These are phyloP conservation scores for Symbiodinium pilosum DNA, from an alignment of 73 alveolate genomes.

Conservation along the genomic window DNA sequence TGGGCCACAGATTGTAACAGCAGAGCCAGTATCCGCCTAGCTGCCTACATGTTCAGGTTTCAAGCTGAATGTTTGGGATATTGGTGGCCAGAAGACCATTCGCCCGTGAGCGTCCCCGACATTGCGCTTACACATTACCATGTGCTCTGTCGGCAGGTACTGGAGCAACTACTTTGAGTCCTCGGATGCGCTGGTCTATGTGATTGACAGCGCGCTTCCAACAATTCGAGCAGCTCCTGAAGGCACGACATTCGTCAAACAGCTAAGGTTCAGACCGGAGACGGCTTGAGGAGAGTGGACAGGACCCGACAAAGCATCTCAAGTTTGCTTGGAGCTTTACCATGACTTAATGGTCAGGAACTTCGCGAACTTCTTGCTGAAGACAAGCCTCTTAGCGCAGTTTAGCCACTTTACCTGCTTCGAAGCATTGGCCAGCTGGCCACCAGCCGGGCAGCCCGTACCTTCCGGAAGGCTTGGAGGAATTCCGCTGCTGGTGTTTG, in stretches of 20 bases:
- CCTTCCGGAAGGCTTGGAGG: conserved; percentile 96
- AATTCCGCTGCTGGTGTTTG: conserved; percentile 96
- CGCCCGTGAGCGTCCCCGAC: conserved; percentile 96
- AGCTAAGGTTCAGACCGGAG: conserved; percentile 97
- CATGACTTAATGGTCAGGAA: neutral
- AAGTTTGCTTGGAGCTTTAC: conserved; percentile 30
- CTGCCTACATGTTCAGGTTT: conserved; percentile 98
- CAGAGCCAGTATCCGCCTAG: too few species aligned
- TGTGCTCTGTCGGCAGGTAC: conserved; percentile 92
- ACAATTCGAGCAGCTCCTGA: too few species aligned
- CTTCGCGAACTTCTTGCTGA: conserved; percentile 23
- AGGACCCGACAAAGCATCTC: neutral
- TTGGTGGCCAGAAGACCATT: conserved; percentile 99
- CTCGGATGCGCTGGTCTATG: conserved; percentile 97
- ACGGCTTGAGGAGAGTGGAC: conserved; percentile 97
- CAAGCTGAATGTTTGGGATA: conserved; percentile 99
- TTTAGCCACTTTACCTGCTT: too few species aligned
- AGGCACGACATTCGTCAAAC: neutral
- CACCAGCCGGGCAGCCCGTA: too few species aligned
- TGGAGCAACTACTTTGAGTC: conserved; percentile 99
- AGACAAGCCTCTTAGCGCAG: too few species aligned
- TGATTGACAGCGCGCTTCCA: conserved; percentile 1
- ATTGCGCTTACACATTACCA: neutral
- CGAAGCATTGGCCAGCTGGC: too few species aligned
- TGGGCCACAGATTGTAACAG: conserved; percentile 95